Conservation (phyloP, 257 asterid genomes). For the Pogostemon cablin region DNA sequence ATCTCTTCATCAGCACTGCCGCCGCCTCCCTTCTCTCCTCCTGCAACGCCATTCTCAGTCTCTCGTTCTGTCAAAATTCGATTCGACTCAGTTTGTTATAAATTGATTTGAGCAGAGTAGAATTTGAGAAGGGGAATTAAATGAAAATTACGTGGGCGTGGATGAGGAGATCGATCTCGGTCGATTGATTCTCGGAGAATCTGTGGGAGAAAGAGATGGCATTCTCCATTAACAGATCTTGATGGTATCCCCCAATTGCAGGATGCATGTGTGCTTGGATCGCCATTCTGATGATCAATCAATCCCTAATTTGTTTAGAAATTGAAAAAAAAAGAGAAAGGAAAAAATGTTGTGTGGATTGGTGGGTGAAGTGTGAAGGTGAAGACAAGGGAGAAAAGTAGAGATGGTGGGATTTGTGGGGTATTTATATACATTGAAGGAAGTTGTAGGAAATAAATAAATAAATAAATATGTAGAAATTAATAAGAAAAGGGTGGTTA, state of each 20-base stretch:
- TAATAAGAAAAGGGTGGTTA: background rate
- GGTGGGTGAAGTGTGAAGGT: background rate
- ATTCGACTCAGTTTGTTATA: too few relatives aligned
- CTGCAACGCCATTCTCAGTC: slow-evolving; percentile 52
- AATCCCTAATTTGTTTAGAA: background rate
- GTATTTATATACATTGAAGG: slow-evolving; percentile 22
- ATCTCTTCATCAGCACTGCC: slow-evolving; percentile 39
- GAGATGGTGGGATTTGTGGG: slow-evolving; percentile 18
- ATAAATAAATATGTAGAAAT: slow-evolving; percentile 22
- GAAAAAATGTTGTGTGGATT: background rate
- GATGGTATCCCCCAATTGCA: slow-evolving; percentile 39
- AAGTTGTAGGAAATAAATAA: background rate
- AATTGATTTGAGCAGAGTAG: too few relatives aligned
- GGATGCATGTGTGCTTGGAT: slow-evolving; percentile 59
- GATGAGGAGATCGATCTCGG: slow-evolving; percentile 60
- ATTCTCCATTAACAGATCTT: slow-evolving; percentile 34
- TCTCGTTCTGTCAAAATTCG: slow-evolving; percentile 56
- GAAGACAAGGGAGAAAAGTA: slow-evolving; percentile 19
- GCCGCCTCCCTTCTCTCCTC: slow-evolving; percentile 57
- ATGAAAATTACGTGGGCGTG: slow-evolving; percentile 50
- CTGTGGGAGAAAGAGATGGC: too few relatives aligned
- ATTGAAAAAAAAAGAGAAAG: background rate
- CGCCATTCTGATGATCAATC: slow-evolving; percentile 45
- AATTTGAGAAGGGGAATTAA: background rate
- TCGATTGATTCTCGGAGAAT: slow-evolving; percentile 44